Evolutionary conservation across 164 flowering plant genomes (phyloP).

Genomic region (Saururus chinensis): DNA sequence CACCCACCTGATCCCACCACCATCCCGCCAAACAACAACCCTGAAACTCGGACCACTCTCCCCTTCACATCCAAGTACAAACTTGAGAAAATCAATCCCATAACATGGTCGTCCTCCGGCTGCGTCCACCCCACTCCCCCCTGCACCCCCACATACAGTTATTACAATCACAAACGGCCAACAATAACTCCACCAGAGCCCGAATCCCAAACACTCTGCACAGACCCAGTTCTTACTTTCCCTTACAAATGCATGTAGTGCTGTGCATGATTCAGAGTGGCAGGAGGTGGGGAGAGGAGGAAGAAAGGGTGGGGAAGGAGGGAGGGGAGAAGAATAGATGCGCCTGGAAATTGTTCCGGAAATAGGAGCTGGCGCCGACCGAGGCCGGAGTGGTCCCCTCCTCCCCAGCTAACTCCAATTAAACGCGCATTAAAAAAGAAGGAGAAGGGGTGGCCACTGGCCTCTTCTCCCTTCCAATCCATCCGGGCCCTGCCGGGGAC

Average conservation of each 20-base stretch:
- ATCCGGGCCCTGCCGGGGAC: no score
- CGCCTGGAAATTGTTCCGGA: constrained; percentile 20
- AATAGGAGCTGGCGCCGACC: constrained; percentile 26
- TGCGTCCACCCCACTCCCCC: no score
- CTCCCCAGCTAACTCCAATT: constrained; percentile 25
- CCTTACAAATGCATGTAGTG: constrained; percentile 7
- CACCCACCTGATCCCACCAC: no score
- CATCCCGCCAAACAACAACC: no score
- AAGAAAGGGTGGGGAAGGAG: background rate
- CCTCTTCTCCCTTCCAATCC: no score
- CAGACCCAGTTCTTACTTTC: background rate
- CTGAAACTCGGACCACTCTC: no score
- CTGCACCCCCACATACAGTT: no score
- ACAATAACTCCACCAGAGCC: background rate
- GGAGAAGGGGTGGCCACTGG: no score
- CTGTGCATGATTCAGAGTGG: background rate
- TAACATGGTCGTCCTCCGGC: no score
- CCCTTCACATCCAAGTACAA: no score
- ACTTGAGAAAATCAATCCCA: no score
- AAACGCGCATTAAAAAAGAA: constrained; percentile 9
- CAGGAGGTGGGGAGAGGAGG: constrained; percentile 5
- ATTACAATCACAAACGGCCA: background rate
- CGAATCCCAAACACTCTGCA: background rate
- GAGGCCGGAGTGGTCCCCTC: constrained; percentile 38
- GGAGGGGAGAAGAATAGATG: background rate